Evolutionary conservation across 1,284 basidiomycete species (phyloP).

Genomic region (Cryptococcus jaspeensis): DNA sequence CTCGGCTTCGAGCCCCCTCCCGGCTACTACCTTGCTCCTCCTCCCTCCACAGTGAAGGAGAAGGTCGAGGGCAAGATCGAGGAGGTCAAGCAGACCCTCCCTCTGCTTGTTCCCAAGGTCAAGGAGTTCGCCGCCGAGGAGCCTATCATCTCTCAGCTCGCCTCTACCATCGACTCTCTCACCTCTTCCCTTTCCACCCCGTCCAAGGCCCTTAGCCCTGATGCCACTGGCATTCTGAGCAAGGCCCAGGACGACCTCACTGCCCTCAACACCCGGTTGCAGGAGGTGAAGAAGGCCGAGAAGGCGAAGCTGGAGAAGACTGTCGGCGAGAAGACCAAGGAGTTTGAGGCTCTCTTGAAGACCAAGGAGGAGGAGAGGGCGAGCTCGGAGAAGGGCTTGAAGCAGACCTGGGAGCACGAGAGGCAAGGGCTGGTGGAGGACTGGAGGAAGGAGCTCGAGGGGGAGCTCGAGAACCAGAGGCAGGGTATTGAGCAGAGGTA

Average conservation of each 20-base stretch:
- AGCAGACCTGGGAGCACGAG: conserved; percentile 78
- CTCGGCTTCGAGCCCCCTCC: conserved; percentile 88
- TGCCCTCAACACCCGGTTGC: conserved; percentile 72
- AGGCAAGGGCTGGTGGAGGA: conserved; percentile 68
- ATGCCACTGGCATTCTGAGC: conserved; percentile 58
- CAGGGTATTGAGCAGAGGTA: conserved; percentile 92
- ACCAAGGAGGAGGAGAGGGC: conserved; percentile 82
- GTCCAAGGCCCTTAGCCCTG: conserved; percentile 63
- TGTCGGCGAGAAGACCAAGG: conserved; percentile 75
- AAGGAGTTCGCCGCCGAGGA: conserved; percentile 72
- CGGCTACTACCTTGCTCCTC: conserved; percentile 61
- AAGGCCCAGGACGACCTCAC: conserved; percentile 79
- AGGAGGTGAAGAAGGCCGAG: conserved; percentile 79
- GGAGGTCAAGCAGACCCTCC: conserved; percentile 56
- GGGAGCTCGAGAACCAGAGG: conserved; percentile 83
- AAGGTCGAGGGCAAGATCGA: conserved; percentile 16
- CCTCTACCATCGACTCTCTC: conserved; percentile 88
- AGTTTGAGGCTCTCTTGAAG: conserved; percentile 80
- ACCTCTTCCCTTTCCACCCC: conserved; percentile 70
- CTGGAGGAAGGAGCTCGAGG: conserved; percentile 82
- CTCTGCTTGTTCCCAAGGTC: conserved; percentile 78
- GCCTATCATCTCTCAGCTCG: conserved; percentile 88
- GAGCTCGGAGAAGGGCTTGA: conserved; percentile 81
- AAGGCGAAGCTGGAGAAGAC: conserved; percentile 70
- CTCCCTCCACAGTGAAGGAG: conserved; percentile 25